Percentiles rank a stretch among this genome's conserved stretches.
Evolutionary conservation across 768 basidiomycete genomes (phyloP).

Genomic region (Guyanaporus albipodus): DNA sequence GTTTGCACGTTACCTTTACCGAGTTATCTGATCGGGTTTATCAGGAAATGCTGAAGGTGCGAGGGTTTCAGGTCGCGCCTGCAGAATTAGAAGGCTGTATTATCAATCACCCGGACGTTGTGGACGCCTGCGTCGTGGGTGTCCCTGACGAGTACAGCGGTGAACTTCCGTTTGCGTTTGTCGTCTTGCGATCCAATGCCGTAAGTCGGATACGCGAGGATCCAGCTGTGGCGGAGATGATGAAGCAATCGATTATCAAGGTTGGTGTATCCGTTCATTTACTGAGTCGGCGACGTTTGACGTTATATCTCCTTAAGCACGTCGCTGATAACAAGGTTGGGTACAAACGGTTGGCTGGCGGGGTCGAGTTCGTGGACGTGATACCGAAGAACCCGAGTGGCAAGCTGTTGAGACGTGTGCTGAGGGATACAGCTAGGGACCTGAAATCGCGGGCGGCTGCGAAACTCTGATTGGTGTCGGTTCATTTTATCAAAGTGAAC

Average conservation of each 20-base stretch:
- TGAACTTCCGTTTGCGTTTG: constrained; percentile 68
- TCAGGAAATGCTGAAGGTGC: constrained; percentile 71
- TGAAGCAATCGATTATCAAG: constrained; percentile 48
- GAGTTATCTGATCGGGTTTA: not conserved
- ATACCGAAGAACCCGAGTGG: constrained; percentile 72
- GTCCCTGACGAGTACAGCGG: constrained; percentile 72
- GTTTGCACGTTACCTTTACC: not conserved
- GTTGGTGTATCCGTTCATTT: constrained; percentile 31
- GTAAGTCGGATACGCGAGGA: constrained; percentile 33
- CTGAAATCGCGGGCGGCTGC: constrained; percentile 10
- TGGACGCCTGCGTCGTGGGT: constrained; percentile 62
- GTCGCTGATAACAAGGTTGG: constrained; percentile 54
- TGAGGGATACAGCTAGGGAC: constrained; percentile 47
- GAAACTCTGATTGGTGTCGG: constrained; percentile 33
- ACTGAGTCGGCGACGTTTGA: not conserved
- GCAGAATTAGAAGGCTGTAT: constrained; percentile 67
- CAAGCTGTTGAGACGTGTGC: constrained; percentile 55
- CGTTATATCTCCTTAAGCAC: constrained; percentile 34
- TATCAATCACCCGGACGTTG: constrained; percentile 56
- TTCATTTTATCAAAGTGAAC: no score
- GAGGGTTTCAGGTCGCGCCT: constrained; percentile 55
- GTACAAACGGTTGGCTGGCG: constrained; percentile 61
- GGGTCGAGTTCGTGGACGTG: constrained; percentile 56
- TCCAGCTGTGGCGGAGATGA: constrained; percentile 31
- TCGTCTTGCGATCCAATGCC: constrained; percentile 47